Evolutionary conservation across 768 basidiomycete species (phyloP).

Genomic region (Leucosporidium creatinivorum): DNA sequence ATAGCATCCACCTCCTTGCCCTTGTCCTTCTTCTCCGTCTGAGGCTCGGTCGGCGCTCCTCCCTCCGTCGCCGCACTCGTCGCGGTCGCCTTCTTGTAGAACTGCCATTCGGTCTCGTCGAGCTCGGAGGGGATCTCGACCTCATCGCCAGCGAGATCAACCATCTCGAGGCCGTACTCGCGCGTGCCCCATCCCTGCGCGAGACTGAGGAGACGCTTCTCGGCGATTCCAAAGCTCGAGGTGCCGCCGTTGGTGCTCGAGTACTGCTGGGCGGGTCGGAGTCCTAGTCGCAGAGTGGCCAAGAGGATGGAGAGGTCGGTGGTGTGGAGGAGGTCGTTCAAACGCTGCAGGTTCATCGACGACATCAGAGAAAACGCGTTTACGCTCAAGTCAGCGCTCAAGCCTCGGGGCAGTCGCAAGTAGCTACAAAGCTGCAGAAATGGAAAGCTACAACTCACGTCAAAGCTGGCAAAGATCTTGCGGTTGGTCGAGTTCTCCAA

Average conservation of each 20-base stretch:
- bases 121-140: constrained; percentile 35
- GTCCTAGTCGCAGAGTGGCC: constrained; percentile 69
- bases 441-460: constrained; percentile 58
- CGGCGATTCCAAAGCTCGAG: constrained; percentile 61
- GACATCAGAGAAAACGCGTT: neutral
- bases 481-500: constrained; percentile 97
- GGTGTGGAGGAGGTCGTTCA: constrained; percentile 78
- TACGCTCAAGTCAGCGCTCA: neutral
- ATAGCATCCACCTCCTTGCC: constrained; percentile 28
- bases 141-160: constrained; percentile 56
- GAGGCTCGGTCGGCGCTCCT: neutral
- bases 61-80: neutral
- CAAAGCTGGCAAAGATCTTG: constrained; percentile 92
- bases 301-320: constrained; percentile 84
- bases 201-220: constrained; percentile 69
- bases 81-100: constrained; percentile 34
- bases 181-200: constrained; percentile 73
- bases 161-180: constrained; percentile 68
- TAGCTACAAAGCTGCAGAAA: neutral
- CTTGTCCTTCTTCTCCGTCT: constrained; percentile 25
- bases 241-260: constrained; percentile 62
- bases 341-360: constrained; percentile 52
- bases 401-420: too few species aligned
- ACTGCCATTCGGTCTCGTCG: constrained; percentile 38
- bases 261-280: constrained; percentile 92